Conservation (phyloP, 2,329 filamentous ascomycete genomes). For the Hawksworthiomyces lignivorus region DNA sequence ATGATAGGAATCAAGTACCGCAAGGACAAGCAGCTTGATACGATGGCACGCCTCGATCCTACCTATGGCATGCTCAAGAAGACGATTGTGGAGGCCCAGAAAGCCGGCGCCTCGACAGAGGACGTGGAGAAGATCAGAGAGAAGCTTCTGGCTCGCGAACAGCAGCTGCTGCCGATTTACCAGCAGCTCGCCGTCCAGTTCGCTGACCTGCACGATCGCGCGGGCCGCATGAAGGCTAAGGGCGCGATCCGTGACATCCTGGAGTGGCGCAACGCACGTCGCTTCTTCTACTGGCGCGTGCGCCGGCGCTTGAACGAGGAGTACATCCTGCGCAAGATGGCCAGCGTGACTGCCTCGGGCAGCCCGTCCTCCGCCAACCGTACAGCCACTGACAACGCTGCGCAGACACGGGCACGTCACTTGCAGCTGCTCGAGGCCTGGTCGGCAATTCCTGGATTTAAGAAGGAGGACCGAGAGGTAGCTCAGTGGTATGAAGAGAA, state of each 20-base stretch:
- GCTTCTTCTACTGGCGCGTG: slow-evolving; percentile 99
- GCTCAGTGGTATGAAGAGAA: slow-evolving; percentile 97
- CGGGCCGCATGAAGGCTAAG: slow-evolving; percentile 98
- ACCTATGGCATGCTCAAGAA: slow-evolving; percentile 79
- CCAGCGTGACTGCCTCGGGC: slow-evolving; percentile 30
- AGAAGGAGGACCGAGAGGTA: slow-evolving; percentile 71
- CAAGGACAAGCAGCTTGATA: slow-evolving; percentile 93
- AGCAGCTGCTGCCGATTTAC: slow-evolving; percentile 86
- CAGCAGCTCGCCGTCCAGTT: slow-evolving; percentile 94
- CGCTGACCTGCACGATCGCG: slow-evolving; percentile 92
- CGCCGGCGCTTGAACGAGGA: slow-evolving; percentile 96
- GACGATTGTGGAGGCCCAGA: slow-evolving; percentile 48
- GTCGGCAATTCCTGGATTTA: slow-evolving; percentile 71
- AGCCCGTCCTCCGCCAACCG: slow-evolving; percentile 19
- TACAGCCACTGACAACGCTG: slow-evolving; percentile 27
- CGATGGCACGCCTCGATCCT: slow-evolving; percentile 88
- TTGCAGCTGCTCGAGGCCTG: slow-evolving; percentile 74
- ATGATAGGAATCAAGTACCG: slow-evolving; percentile 99
- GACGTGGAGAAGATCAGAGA: slow-evolving; percentile 71
- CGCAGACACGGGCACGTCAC: slow-evolving; percentile 54
- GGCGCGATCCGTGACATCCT: slow-evolving; percentile 78
- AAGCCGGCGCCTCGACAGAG: slow-evolving; percentile 62
- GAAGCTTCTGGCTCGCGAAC: slow-evolving; percentile 78
- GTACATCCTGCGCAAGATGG: slow-evolving; percentile 89
- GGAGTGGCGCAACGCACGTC: slow-evolving; percentile 79